Evolutionary conservation across 1,284 basidiomycete genomes (phyloP), one percentile per base, ranked within the genome.

Genomic region (Rhodotorula sp.): DNA sequence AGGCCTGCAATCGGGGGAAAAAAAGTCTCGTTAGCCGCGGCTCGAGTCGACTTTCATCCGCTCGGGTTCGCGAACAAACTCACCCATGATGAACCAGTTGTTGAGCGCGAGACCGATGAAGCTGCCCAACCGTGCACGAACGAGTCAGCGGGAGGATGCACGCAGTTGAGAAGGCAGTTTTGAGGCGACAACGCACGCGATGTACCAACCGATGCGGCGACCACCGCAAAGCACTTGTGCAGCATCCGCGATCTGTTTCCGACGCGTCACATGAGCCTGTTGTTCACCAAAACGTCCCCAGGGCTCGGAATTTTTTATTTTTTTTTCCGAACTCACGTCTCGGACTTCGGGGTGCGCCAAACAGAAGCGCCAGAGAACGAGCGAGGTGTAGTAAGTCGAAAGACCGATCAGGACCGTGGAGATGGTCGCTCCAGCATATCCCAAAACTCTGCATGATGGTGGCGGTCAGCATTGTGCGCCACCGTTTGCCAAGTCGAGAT

Each of bases 321-420:
- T n/a, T n/a, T n/a, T n/a, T n/a, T n/a, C n/a, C n/a, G 37, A 3
- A 24, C 64, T 6, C 24, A 65, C 64, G 48, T 69, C 66, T 30
- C 71, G 71, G 56, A 84, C 80, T 64, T 86, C 83, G 0, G 87
- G 87, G 70, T 89, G 84, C 69, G 81, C 81, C 75, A 89, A 82
- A 78, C 86, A 87, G 79, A 85, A 89, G 6, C 82, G 79, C 84
- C 85, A 86, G 14, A 87, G 82, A 30, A 85, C 80, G 58, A 84
- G 81, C 7, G 84, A 82, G 0, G 83, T 84, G 72, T 83, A 84
- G 37, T 66, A 81, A 75, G 57, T 82, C 79, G 60, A 70, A 54
- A 62, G 26, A 10, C 62, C 69, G 45, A 68, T 44, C n/a, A 71
- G 55, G 24, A 71, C 55, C 26, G 66, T 68, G 4, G 57, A 44